Base-by-base conservation (phyloP, 495 filamentous ascomycete genomes). In the Usnea hakonensis region DNA sequence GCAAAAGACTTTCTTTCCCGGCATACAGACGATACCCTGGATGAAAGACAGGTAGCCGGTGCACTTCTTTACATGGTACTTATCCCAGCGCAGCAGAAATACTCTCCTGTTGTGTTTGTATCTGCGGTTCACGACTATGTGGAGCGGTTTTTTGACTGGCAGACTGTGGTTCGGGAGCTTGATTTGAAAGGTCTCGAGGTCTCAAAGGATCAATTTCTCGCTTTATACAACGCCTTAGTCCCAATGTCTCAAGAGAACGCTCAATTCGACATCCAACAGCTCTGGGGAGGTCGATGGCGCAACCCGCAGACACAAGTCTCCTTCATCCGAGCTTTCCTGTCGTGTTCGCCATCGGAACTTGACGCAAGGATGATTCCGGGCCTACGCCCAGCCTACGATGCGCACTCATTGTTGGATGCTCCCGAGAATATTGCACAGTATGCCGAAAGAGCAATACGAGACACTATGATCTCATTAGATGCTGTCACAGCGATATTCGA, bases 201-300 rank as follows among this genome's bases (percentile, higher is more conserved):
- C 33, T 85, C 89, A 9, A 81, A 86, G 30, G 76, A 79, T 21
- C 94, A 96, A 63, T 95, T 99, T 63, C 74, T 91, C 38, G 83
- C 82, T 35, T 73, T 99, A 16, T 93, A 90, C 72, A 78, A 86
- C 58, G 88, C 87, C 21, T 77, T 99, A 32, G 75, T 89, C 35
- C 84, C 84, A 2, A 76, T 89, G 58, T 88, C 89, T 41, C 77
- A 74, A 52, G 83, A 87, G 30, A 81, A 86, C 44, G 67, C 74
- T 33, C 79, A 70, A 58, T 79, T 88, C 69, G 86, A 95, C 72
- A 83, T 96, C 52, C 88, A 95, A 72, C 82, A 79, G 41, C 80
- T 99, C 30, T 97, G 93, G 94, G 90, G 91, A 62, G 93, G 91
- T 38, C 80, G 85, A 52, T 97, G 95, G 94, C 83, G 89, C 54